Percentiles rank a stretch among this genome's conserved stretches.
Evolutionary conservation across 331 rosid genomes (phyloP).

Genomic region (Prunus yedoensis): DNA sequence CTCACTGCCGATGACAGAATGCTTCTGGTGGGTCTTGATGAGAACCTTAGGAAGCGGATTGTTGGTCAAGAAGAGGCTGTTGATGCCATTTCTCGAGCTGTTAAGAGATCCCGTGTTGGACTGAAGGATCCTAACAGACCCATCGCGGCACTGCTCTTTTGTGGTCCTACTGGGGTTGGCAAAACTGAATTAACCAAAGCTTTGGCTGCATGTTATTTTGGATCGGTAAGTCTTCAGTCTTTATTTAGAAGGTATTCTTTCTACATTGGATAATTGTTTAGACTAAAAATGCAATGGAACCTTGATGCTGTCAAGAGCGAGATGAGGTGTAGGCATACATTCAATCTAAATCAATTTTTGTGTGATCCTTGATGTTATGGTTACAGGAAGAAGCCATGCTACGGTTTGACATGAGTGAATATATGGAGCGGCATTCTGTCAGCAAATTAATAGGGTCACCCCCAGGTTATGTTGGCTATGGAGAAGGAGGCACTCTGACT

Average conservation of each 20-base stretch:
- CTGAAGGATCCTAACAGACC: conserved; percentile 89
- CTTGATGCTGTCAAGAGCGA: not conserved
- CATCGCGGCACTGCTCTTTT: conserved; percentile 75
- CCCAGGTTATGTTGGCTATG: conserved; percentile 91
- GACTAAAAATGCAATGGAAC: conserved; percentile 1
- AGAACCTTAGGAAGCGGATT: conserved; percentile 64
- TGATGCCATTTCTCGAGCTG: conserved; percentile 73
- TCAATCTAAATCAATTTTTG: not conserved
- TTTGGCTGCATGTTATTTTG: conserved; percentile 79
- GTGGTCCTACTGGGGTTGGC: conserved; percentile 97
- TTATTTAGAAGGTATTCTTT: not conserved
- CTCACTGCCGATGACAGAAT: conserved; percentile 79
- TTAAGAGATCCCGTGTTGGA: conserved; percentile 82
- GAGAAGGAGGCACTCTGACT: conserved; percentile 80
- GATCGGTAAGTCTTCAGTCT: conserved; percentile 62
- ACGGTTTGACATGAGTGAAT: conserved; percentile 91
- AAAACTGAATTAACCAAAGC: conserved; percentile 87
- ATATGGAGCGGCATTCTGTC: conserved; percentile 93
- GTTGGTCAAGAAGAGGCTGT: conserved; percentile 96
- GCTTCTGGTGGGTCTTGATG: conserved; percentile 63
- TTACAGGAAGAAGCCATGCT: conserved; percentile 79
- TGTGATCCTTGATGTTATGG: conserved; percentile 19
- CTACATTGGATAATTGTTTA: not conserved
- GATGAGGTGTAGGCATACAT: conserved; percentile 4
- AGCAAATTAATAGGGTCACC: conserved; percentile 93